Evolutionary conservation across 345 rosid species (phyloP).

Genomic region (Chamaenerion angustifolium): DNA sequence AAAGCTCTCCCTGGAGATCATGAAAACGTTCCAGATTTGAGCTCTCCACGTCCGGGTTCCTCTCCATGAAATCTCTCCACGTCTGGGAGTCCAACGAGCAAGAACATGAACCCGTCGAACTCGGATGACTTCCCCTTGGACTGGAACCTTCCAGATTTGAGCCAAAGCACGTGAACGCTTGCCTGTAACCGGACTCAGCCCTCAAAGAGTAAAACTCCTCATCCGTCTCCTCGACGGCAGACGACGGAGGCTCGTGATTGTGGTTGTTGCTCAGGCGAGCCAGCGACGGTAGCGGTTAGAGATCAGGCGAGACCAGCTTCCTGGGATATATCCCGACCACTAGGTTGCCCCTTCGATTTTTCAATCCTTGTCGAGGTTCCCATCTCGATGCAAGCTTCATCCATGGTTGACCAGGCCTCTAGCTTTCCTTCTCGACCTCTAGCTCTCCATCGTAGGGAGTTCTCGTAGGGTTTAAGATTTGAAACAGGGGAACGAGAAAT

Average conservation of each 20-base stretch:
- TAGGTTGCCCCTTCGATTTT: no score
- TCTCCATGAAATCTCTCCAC: no score
- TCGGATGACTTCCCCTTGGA: conserved; percentile 30
- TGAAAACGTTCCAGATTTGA: no score
- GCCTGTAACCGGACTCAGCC: conserved; percentile 60
- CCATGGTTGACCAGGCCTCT: no score
- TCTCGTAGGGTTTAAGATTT: no score
- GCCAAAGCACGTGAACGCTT: conserved; percentile 27
- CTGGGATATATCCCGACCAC: conserved; percentile 32
- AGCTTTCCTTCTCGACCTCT: no score
- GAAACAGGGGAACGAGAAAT: no score
- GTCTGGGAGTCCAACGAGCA: conserved; percentile 73
- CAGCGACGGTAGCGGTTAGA: conserved; percentile 82
- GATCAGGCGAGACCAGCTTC: conserved; percentile 85
- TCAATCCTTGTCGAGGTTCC: no score
- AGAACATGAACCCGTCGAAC: conserved; percentile 42
- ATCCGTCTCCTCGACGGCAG: conserved; percentile 48
- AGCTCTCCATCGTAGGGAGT: no score
- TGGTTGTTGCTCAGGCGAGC: conserved; percentile 31
- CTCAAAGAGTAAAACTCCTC: conserved; percentile 92
- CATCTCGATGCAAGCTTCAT: no score
- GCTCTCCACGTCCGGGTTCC: no score
- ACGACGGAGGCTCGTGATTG: conserved; percentile 26
- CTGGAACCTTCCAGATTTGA: conserved; percentile 18
- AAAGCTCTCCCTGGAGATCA: conserved; percentile 8